phyloP scores from a whole-genome alignment of 345 rosid genomes.

The Citrus medica region DNA sequence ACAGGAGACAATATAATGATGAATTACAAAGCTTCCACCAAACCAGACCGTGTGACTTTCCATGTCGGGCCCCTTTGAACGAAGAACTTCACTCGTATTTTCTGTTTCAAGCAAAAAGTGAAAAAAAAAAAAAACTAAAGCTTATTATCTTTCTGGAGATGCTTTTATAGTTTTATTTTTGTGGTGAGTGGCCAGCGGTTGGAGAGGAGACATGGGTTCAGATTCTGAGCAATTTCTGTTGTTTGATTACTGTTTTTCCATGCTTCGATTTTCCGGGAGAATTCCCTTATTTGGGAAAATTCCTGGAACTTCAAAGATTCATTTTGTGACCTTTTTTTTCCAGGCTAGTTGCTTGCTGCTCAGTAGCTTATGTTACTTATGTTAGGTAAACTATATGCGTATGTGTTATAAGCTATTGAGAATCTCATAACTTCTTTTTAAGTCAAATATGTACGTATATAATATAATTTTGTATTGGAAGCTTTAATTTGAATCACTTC shows the following conservation, averaged over 20 bases:
- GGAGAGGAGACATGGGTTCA: not conserved
- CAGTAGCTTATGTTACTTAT: not conserved
- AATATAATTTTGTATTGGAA: too few species aligned
- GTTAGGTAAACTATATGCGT: not conserved
- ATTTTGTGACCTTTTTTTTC: too few species aligned
- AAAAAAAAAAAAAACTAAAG: not conserved
- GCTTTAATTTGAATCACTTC: too few species aligned
- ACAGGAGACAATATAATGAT: not conserved
- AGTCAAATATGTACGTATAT: too few species aligned
- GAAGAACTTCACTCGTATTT: too few species aligned
- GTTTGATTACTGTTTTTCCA: not conserved
- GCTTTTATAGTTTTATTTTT: too few species aligned
- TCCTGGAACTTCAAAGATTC: not conserved
- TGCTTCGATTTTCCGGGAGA: conserved; percentile 5
- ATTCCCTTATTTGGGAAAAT: conserved; percentile 6
- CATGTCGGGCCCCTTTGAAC: not conserved
- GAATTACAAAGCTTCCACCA: not conserved
- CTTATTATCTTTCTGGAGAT: too few species aligned
- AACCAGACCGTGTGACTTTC: conserved; percentile 3
- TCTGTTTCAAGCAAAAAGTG: not conserved
- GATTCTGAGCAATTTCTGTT: not conserved
- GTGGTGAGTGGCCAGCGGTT: not conserved
- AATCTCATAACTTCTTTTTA: too few species aligned
- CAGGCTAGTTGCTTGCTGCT: too few species aligned
- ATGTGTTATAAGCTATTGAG: too few species aligned